A percentile compares a stretch with the other conserved stretches of the same genome.
phyloP scores from a whole-genome alignment of 305 asterid species.

The Fraxinus floribunda region DNA sequence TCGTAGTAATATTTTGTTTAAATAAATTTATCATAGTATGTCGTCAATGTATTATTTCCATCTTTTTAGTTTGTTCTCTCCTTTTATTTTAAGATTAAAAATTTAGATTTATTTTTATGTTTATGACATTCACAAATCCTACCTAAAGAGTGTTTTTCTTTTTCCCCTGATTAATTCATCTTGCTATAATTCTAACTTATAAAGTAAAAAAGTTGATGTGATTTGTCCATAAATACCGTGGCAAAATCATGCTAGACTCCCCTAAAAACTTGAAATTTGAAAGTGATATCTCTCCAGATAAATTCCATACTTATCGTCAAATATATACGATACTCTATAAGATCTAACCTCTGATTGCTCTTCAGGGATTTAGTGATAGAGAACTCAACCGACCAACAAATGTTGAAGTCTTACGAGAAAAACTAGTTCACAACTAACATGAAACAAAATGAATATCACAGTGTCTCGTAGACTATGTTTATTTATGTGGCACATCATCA shows the following conservation, averaged over 20 bases:
- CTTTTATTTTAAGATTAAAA: background rate
- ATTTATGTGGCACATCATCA: background rate
- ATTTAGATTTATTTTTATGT: background rate
- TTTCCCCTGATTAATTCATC: background rate
- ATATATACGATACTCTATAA: background rate
- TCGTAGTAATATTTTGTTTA: background rate
- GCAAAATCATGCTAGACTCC: slow-evolving; percentile 15
- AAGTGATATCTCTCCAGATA: background rate
- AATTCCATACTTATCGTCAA: background rate
- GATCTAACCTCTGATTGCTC: background rate
- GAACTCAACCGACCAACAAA: background rate
- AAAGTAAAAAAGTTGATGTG: slow-evolving; percentile 1
- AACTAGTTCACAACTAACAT: background rate
- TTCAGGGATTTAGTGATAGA: background rate
- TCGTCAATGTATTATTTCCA: background rate
- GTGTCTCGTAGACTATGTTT: background rate
- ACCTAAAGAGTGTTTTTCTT: background rate
- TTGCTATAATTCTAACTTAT: background rate
- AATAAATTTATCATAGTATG: background rate
- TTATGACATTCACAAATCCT: background rate
- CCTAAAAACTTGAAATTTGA: slow-evolving; percentile 10
- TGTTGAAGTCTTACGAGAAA: background rate
- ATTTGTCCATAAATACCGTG: slow-evolving; percentile 19
- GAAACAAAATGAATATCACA: background rate
- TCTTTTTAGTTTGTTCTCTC: background rate